Percentiles rank a stretch among this genome's conserved stretches.
phyloP scores from a whole-genome alignment of 345 rosid species.

The Murraya koenigii region DNA sequence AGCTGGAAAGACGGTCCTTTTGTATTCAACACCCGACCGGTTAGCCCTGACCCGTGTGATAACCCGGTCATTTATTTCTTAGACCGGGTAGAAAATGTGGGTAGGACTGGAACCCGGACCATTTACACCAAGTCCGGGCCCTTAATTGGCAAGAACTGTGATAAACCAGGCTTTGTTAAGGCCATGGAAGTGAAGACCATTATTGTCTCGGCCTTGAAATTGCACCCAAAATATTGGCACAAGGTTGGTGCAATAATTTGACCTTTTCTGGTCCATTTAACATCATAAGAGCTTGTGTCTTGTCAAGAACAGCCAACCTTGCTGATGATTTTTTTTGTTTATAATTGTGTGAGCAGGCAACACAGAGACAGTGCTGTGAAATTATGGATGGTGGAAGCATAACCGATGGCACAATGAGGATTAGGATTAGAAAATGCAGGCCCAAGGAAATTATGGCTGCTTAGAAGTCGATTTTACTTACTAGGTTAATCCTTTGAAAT shows the following conservation, averaged over 20 bases:
- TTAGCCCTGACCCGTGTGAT: conserved; percentile 45
- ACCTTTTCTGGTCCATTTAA: background rate
- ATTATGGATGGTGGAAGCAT: conserved; percentile 37
- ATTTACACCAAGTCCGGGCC: conserved; percentile 31
- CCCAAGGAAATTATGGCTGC: conserved; percentile 37
- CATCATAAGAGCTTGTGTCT: background rate
- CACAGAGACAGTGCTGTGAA: conserved; percentile 62
- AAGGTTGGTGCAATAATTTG: conserved; percentile 35
- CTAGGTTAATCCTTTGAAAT: background rate
- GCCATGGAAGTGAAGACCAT: conserved; percentile 44
- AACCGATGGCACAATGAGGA: conserved; percentile 31
- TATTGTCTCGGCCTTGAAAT: conserved; percentile 48
- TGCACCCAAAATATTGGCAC: conserved; percentile 62
- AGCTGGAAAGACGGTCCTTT: conserved; percentile 60
- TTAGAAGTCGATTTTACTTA: conserved; percentile 4
- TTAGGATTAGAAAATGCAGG: conserved; percentile 71
- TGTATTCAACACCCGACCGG: conserved; percentile 59
- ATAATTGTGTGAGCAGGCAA: conserved; percentile 34
- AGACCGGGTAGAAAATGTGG: conserved; percentile 41
- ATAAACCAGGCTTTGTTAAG: conserved; percentile 20
- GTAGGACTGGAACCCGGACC: conserved; percentile 48
- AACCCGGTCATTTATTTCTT: conserved; percentile 58
- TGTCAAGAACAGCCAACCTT: background rate
- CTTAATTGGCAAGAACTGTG: conserved; percentile 35
- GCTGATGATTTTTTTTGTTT: background rate